Percentiles rank a stretch among this genome's conserved stretches.
These are phyloP conservation scores for Leccinum angustisporum DNA, from an alignment of 1,284 basidiomycete genomes.

Conservation along the genomic window DNA sequence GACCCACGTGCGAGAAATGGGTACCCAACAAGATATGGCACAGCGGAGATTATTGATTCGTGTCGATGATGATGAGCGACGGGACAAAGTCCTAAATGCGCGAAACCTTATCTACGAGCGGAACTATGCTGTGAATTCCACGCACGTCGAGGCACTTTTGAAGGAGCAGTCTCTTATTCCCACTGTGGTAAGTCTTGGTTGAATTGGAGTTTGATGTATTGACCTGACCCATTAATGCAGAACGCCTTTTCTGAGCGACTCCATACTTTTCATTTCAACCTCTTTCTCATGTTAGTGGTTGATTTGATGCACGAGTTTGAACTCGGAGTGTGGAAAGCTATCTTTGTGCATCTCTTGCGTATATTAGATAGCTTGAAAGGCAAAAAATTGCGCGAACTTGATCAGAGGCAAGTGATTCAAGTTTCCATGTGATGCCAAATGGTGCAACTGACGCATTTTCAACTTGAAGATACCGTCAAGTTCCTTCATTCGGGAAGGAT, in stretches of 20 bases:
- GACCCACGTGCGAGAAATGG: slow-evolving; percentile 11
- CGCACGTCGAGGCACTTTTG: slow-evolving; percentile 9
- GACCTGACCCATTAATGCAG: too few species aligned
- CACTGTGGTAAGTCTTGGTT: background rate
- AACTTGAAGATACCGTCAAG: too few species aligned
- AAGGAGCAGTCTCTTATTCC: slow-evolving; percentile 10
- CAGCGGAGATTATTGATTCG: background rate
- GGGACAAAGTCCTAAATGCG: slow-evolving; percentile 5
- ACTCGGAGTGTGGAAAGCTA: too few species aligned
- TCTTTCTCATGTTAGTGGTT: too few species aligned
- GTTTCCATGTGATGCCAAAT: too few species aligned
- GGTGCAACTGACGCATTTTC: too few species aligned
- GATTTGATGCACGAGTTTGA: too few species aligned
- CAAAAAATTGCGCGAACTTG: too few species aligned
- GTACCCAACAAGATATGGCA: background rate
- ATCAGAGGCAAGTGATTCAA: too few species aligned
- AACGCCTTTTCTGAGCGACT: background rate
- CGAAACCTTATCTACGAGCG: slow-evolving; percentile 16
- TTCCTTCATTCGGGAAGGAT: slow-evolving; percentile 3
- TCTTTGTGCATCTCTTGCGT: too few species aligned
- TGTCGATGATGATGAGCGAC: slow-evolving; percentile 1
- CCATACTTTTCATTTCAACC: too few species aligned
- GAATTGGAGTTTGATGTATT: background rate
- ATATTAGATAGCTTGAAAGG: too few species aligned
- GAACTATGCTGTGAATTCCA: slow-evolving; percentile 11